A percentile compares a stretch with the other conserved stretches of the same genome.
Conservation (phyloP, 176 grass and related monocot genomes). For the Oryza glaberrima region DNA sequence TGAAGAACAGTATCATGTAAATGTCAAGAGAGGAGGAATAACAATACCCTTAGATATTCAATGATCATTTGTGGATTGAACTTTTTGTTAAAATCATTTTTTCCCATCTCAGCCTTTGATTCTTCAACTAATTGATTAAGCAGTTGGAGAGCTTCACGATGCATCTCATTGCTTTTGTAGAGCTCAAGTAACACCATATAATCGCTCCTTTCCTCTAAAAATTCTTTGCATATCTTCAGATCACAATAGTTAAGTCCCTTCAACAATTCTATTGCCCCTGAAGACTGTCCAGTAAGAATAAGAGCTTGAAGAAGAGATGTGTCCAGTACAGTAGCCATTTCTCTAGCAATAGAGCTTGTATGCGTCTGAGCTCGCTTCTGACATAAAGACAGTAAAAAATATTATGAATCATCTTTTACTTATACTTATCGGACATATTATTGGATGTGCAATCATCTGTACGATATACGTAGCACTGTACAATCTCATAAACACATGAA, state of each 20-base stretch:
- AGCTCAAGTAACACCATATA: slow-evolving; percentile 88
- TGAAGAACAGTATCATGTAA: background rate
- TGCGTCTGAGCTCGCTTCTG: slow-evolving; percentile 72
- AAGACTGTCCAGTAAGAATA: slow-evolving; percentile 80
- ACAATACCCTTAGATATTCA: slow-evolving; percentile 90
- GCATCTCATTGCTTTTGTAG: slow-evolving; percentile 90
- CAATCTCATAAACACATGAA: slow-evolving; percentile 15
- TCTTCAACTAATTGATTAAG: slow-evolving; percentile 93
- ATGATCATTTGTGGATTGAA: slow-evolving; percentile 88
- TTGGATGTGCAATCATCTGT: slow-evolving; percentile 24
- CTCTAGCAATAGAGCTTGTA: slow-evolving; percentile 89
- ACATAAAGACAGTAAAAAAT: slow-evolving; percentile 35
- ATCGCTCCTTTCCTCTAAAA: slow-evolving; percentile 76
- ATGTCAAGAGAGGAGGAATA: slow-evolving; percentile 19
- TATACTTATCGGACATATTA: slow-evolving; percentile 30
- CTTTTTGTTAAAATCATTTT: slow-evolving; percentile 63
- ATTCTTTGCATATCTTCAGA: slow-evolving; percentile 86
- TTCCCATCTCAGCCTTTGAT: slow-evolving; percentile 61
- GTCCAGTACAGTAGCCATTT: slow-evolving; percentile 89
- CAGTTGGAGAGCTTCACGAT: slow-evolving; percentile 86
- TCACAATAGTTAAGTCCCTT: slow-evolving; percentile 91
- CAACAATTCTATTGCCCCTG: slow-evolving; percentile 62
- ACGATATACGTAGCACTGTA: slow-evolving; percentile 15
- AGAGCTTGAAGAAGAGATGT: slow-evolving; percentile 95
- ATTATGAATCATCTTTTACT: slow-evolving; percentile 26